phyloP scores from a whole-genome alignment of 2,329 filamentous ascomycete species.

The Apiospora koreana region DNA sequence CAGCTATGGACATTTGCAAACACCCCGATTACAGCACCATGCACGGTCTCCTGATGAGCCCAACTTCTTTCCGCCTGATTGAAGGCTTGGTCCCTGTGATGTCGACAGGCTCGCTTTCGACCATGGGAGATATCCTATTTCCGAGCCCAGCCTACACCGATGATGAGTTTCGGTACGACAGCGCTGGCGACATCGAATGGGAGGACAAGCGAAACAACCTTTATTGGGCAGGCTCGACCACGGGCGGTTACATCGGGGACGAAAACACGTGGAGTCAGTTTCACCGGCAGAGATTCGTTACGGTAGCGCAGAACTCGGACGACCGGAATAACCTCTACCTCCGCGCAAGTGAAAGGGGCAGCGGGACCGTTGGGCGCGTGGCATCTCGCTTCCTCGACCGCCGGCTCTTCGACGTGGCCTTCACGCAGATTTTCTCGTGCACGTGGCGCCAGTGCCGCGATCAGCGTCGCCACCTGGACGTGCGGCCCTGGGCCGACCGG shows the following conservation, averaged over 20 bases:
- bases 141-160: conserved; percentile 53
- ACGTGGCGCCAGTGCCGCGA: conserved; percentile 35
- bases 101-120: conserved; percentile 44
- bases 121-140: conserved; percentile 53
- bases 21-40: conserved; percentile 43
- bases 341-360: conserved; percentile 18
- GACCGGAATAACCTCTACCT: conserved; percentile 34
- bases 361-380: conserved; percentile 15
- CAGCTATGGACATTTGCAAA: conserved; percentile 41
- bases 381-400: conserved; percentile 37
- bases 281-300: conserved; percentile 51
- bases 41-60: conserved; percentile 48
- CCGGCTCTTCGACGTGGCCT: conserved; percentile 43
- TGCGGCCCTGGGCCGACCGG: conserved; percentile 33
- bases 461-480: conserved; percentile 33
- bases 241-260: conserved; percentile 43
- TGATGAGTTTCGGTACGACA: conserved; percentile 42
- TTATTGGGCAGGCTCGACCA: conserved; percentile 60
- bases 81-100: conserved; percentile 47
- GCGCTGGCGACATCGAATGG: conserved; percentile 45
- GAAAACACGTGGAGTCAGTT: conserved; percentile 38
- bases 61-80: conserved; percentile 42
- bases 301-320: conserved; percentile 35
- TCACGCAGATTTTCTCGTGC: conserved; percentile 50
- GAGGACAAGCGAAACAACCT: conserved; percentile 49